Base-by-base conservation (phyloP, 495 filamentous ascomycete species). In the Glonium stellatum region DNA sequence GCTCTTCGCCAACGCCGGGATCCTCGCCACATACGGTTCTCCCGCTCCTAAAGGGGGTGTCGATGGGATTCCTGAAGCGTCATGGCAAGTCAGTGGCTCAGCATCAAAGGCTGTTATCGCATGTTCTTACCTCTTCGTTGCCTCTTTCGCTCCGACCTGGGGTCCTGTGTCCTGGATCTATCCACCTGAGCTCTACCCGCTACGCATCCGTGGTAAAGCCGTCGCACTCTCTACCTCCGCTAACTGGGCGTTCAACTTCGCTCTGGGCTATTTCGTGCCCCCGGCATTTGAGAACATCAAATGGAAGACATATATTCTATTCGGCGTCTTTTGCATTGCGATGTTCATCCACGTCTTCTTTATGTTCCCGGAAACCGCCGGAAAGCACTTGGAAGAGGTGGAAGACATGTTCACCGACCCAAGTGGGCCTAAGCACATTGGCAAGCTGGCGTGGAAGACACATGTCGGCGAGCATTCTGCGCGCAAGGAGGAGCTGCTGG, bases 321-420 rank as follows among this genome's bases (percentile, higher is more conserved):
- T 92, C 63, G 88, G 85, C 37, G 82, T 85, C 9, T 92, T 92
- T 70, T 87, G 83, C 70, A 82, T 82, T 53, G 74, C 76, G 57
- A 89, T 88, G 83, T 80, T 81, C 55, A 65, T 87, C 25, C 88
- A 91, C 64, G 80, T 84, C 25, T 88, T 83, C 74, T 87, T 90
- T 73, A 73, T 87, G 65, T 90, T 91, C 79, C 88, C 87, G 0
- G 87, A 92, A 72, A 92, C 88, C 0, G 79, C 80, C n/a, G 87
- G 87, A 58, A 90, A 89, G 78, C 84, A 86, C 12, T 76, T 91
- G 0, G 88, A 91, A 64, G 87, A 90, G 64, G 78, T 87, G 15
- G 84, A 85, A 41, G 76, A 70, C 42, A 84, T 89, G 64, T 91
- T 92, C 70, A 83, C 84, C 52, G 79, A 81, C 53, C 79, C 79